A percentile compares a stretch with the other conserved stretches of the same genome.
Conservation (phyloP, 495 filamentous ascomycete species). For the Astrothelium macrocarpum region DNA sequence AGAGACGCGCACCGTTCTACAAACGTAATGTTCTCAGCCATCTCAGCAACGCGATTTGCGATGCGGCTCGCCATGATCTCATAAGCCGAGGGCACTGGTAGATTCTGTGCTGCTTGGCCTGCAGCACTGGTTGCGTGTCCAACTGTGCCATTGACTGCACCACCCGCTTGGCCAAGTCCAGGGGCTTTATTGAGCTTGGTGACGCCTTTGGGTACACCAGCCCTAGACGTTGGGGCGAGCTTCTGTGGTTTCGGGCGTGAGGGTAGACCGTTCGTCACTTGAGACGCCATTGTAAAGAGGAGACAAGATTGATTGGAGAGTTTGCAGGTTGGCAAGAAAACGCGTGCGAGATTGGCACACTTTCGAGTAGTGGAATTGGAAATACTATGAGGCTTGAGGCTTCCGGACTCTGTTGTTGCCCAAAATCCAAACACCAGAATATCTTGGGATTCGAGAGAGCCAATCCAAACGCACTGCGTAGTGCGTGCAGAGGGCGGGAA, state of each 20-base stretch:
- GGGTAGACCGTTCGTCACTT: slow-evolving; percentile 1
- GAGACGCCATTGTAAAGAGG: neutral
- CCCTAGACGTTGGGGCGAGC: neutral
- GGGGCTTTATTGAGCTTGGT: slow-evolving; percentile 1
- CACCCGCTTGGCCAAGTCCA: neutral
- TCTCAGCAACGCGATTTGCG: slow-evolving; percentile 34
- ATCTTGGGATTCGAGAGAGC: too few species aligned
- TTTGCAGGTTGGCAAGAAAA: too few species aligned
- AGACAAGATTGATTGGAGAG: neutral
- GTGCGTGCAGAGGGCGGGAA: too few species aligned
- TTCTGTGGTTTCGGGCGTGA: neutral
- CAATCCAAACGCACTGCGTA: too few species aligned
- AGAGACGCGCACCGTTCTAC: slow-evolving; percentile 29
- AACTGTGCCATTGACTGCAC: neutral
- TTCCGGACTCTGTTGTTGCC: too few species aligned
- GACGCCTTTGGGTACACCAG: neutral
- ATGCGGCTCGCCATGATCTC: slow-evolving; percentile 32
- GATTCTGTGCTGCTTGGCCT: neutral
- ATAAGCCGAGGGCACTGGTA: slow-evolving; percentile 24
- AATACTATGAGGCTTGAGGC: too few species aligned
- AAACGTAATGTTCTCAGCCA: slow-evolving; percentile 37
- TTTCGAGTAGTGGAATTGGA: too few species aligned
- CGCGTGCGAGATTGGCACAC: too few species aligned
- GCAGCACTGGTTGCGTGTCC: neutral
- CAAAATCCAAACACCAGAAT: too few species aligned